Percentiles rank a stretch among this genome's conserved stretches.
These are phyloP conservation scores for Priceomyces castillae DNA, from an alignment of 805 yeast species.

Conservation along the genomic window DNA sequence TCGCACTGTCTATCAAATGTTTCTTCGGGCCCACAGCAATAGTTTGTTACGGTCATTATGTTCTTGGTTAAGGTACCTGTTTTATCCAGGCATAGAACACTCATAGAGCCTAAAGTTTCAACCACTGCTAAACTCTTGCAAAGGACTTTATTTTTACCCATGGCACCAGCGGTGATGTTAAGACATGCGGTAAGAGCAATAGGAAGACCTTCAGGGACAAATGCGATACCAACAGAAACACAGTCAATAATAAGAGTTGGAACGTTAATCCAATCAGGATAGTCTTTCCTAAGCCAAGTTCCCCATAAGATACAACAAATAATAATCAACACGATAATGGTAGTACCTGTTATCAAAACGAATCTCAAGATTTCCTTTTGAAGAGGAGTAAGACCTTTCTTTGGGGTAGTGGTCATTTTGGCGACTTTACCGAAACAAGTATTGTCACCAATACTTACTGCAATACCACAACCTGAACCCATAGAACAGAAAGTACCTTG, in stretches of 20 bases:
- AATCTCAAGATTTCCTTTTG: conserved; percentile 41
- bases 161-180: conserved; percentile 45
- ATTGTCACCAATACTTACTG: conserved; percentile 42
- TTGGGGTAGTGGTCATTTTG: conserved; percentile 38
- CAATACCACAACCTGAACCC: conserved; percentile 45
- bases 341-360: conserved; percentile 22
- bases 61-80: conserved; percentile 51
- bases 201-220: conserved; percentile 52
- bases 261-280: conserved; percentile 42
- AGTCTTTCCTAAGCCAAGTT: conserved; percentile 37
- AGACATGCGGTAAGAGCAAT: conserved; percentile 51
- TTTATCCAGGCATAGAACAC: conserved; percentile 43
- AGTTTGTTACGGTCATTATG: conserved; percentile 41
- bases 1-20: neutral
- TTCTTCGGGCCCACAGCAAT: conserved; percentile 14
- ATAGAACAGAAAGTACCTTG: conserved; percentile 45
- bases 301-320: conserved; percentile 41
- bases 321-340: conserved; percentile 27
- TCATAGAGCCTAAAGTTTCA: conserved; percentile 58
- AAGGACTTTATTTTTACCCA: conserved; percentile 44
- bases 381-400: conserved; percentile 39
- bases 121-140: conserved; percentile 47
- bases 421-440: conserved; percentile 48
- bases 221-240: conserved; percentile 43
- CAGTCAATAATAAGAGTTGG: conserved; percentile 41